A percentile compares a stretch with the other conserved stretches of the same genome.
These are phyloP conservation scores for Nidula niveotomentosa DNA, from an alignment of 1,284 basidiomycete genomes.

Conservation along the genomic window DNA sequence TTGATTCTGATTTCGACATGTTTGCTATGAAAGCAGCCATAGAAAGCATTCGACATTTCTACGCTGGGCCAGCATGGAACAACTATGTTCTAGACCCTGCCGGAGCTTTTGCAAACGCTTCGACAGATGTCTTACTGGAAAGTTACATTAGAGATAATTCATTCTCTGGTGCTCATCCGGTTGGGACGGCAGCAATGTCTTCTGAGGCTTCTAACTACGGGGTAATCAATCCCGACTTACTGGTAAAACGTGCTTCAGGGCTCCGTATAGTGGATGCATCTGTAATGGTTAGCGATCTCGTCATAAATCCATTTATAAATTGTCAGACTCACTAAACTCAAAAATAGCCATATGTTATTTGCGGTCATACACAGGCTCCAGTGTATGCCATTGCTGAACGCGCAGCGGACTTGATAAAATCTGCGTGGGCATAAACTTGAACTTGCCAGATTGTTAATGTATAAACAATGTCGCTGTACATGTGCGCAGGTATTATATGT, in stretches of 20 bases:
- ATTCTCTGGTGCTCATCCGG: background rate
- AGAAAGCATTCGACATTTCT: conserved; percentile 7
- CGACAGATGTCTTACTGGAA: conserved; percentile 2
- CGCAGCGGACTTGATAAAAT: background rate
- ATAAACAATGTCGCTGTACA: too few species aligned
- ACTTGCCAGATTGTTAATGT: too few species aligned
- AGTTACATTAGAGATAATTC: background rate
- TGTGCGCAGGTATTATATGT: too few species aligned
- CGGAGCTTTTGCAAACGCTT: background rate
- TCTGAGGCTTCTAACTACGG: conserved; percentile 9
- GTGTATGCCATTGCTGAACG: background rate
- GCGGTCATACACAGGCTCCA: background rate
- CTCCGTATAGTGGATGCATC: conserved; percentile 15
- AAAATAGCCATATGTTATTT: background rate
- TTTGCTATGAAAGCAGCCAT: conserved; percentile 11
- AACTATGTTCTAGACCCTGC: conserved; percentile 8
- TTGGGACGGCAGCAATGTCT: conserved; percentile 10
- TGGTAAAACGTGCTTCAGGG: conserved; percentile 10
- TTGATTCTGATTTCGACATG: conserved; percentile 5
- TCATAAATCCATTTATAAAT: background rate
- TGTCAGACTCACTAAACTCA: background rate
- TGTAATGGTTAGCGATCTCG: conserved; percentile 10
- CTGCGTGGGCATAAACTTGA: background rate
- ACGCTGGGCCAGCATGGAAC: conserved; percentile 10
- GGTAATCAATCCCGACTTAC: conserved; percentile 13